Evolutionary conservation across 2,329 filamentous ascomycete genomes (phyloP).

Genomic region (Chaetomium globosum): DNA sequence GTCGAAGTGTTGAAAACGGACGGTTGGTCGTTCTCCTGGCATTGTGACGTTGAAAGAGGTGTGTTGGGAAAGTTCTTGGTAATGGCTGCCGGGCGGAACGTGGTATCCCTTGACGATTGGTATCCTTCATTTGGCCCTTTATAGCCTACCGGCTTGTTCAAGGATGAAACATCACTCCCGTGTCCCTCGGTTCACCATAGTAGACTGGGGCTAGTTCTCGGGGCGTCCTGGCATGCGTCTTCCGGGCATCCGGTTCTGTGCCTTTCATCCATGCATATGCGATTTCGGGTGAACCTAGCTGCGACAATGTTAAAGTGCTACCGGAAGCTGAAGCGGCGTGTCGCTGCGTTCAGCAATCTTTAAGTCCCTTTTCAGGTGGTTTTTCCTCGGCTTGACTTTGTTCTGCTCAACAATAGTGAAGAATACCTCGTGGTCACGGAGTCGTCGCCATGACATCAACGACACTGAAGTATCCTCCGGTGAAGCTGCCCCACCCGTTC

Average conservation of each 20-base stretch:
- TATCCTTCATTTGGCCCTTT: neutral
- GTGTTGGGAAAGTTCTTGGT: neutral
- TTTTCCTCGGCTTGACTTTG: neutral
- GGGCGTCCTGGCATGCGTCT: too few species aligned
- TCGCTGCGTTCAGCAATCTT: neutral
- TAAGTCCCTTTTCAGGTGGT: neutral
- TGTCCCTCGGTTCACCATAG: neutral
- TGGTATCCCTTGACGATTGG: neutral
- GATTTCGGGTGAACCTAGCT: conserved; percentile 3
- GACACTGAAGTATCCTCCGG: conserved; percentile 38
- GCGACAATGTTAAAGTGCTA: neutral
- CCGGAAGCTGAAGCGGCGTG: neutral
- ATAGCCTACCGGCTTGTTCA: neutral
- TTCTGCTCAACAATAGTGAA: neutral
- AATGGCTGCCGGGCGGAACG: neutral
- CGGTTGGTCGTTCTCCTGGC: conserved; percentile 22
- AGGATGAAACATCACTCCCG: neutral
- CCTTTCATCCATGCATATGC: conserved; percentile 10
- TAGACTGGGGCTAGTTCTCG: neutral
- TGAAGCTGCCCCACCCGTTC: conserved; percentile 52
- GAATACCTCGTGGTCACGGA: neutral
- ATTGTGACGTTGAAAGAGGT: conserved; percentile 12
- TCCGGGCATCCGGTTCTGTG: neutral
- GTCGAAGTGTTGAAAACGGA: conserved; percentile 32
- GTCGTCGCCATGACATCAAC: conserved; percentile 31